Evolutionary conservation across 2,329 filamentous ascomycete species (phyloP).

Genomic region (Cordyceps farinosa): DNA sequence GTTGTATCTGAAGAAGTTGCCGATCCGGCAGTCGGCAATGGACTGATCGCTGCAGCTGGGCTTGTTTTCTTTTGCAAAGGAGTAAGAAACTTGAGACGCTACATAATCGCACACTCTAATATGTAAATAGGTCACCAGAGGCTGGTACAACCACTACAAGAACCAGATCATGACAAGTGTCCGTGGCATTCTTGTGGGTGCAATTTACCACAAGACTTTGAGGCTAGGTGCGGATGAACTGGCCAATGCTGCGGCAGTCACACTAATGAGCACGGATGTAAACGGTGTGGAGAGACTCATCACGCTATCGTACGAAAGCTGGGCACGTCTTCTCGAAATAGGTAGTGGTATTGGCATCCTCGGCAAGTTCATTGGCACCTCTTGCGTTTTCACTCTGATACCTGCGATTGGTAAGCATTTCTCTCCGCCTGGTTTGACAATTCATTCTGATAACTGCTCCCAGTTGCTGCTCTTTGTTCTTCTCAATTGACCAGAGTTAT

Average conservation of each 20-base stretch:
- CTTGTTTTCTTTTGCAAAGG: not conserved
- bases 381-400: not conserved
- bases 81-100: too few relatives aligned
- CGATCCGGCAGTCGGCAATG: not conserved
- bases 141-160: not conserved
- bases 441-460: too few relatives aligned
- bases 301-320: not conserved
- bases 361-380: not conserved
- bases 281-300: not conserved
- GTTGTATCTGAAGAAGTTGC: not conserved
- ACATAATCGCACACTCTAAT: not conserved
- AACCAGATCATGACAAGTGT: not conserved
- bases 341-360: not conserved
- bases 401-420: not conserved
- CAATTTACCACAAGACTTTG: not conserved
- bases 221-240: not conserved
- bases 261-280: conserved; percentile 6
- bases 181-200: not conserved
- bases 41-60: not conserved
- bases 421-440: too few relatives aligned
- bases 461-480: not conserved
- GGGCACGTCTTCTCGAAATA: not conserved
- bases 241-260: not conserved
- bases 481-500: not conserved
- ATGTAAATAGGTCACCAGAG: not conserved